phyloP scores from a whole-genome alignment of 2,329 filamentous ascomycete species.

The Claviceps sorghi region DNA sequence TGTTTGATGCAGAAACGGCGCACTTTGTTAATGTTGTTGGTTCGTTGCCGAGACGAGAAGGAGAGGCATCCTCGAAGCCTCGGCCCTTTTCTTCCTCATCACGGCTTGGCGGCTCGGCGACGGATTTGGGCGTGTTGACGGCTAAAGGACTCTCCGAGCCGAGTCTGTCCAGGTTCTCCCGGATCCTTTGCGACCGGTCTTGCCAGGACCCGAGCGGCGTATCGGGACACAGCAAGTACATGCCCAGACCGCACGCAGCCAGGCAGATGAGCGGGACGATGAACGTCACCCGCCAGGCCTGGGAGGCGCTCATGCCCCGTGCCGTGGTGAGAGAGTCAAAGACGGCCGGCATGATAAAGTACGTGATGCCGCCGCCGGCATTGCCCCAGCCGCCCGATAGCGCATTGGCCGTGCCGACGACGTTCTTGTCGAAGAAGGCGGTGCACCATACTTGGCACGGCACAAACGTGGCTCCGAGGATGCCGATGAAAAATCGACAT shows the following conservation, averaged over 20 bases:
- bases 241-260: constrained; percentile 46
- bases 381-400: constrained; percentile 77
- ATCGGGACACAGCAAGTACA: constrained; percentile 64
- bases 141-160: constrained; percentile 26
- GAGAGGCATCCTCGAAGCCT: neutral
- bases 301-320: constrained; percentile 45
- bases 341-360: constrained; percentile 85
- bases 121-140: constrained; percentile 35
- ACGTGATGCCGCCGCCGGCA: constrained; percentile 77
- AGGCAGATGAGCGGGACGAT: constrained; percentile 71
- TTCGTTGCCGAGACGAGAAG: constrained; percentile 21
- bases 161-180: constrained; percentile 36
- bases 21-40: constrained; percentile 20
- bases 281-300: constrained; percentile 75
- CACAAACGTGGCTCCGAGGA: constrained; percentile 65
- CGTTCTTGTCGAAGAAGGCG: constrained; percentile 83
- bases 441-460: constrained; percentile 89
- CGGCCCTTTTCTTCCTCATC: constrained; percentile 19
- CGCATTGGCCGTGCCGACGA: constrained; percentile 79
- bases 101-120: constrained; percentile 24
- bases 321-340: constrained; percentile 57
- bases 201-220: constrained; percentile 73
- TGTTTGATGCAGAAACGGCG: constrained; percentile 32
- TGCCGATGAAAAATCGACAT: constrained; percentile 66
- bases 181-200: constrained; percentile 47